Evolutionary conservation across 208 protist genomes (phyloP), one percentile per base, ranked within the genome.

Genomic region (Crithidia bombi): DNA sequence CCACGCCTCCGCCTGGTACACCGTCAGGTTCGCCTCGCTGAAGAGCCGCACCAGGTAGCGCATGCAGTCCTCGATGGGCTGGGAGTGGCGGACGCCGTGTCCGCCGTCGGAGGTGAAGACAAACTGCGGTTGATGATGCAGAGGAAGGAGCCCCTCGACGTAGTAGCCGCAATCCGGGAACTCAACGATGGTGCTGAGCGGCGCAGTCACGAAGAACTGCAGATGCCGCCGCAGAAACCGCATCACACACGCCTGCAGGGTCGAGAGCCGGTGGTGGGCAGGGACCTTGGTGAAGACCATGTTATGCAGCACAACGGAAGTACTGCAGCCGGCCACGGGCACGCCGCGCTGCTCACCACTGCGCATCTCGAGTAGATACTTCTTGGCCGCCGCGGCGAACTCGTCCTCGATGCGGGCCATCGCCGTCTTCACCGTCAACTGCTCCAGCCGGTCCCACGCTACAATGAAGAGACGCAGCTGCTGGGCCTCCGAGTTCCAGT

Each of bases 401-500:
- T 77, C 76, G 12, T 32, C n/a, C 15, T 79, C 72, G 9, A 85
- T 25, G 15, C 26, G 56, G 35, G 65, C n/a, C 17, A 72, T 35
- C 9, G 51, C 36, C 7, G 36, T 41, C n/a, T 19, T 44, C 43
- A 63, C 51, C 57, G 61, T 57, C 46, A 69, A 43, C 50, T 62
- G 49, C 23, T 69, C 70, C 25, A 55, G 43, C 32, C 39, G 56
- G 33, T 71, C 58, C 69, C 52, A 76, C 65, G 67, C 79, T 11
- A 76, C 43, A 9, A 61, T 14, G 38, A 86, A 78, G 21, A 82
- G 64, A 5, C 80, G 78, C 30, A 67, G 55, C 23, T 74, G 66
- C 51, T 89, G 81, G 46, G 67, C 76, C 73, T 90, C 85, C 15
- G 64, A 66, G 56, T 85, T 87, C 78, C 81, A 87, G 57, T 85